Conservation (phyloP, 78 protist genomes). For the Dictyostelium intermedium region DNA sequence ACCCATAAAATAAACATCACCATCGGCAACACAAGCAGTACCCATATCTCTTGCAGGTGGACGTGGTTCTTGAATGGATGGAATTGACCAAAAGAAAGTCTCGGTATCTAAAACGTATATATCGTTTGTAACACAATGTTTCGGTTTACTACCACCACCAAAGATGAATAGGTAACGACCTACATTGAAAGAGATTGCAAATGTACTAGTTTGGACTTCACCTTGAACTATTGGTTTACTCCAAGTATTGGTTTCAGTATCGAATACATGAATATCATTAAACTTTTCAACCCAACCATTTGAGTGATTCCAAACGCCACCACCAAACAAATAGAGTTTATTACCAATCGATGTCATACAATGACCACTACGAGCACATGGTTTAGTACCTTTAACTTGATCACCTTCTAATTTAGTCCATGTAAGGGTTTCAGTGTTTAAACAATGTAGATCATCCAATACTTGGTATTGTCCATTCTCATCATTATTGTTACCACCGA, state of each 20-base stretch:
- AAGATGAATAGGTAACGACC: constrained; percentile 75
- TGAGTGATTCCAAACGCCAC: constrained; percentile 77
- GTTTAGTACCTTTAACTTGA: constrained; percentile 28
- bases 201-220: constrained; percentile 79
- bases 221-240: constrained; percentile 40
- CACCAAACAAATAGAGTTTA: constrained; percentile 74
- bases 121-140: constrained; percentile 74
- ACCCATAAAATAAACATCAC: constrained; percentile 73
- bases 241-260: constrained; percentile 56
- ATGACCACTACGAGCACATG: constrained; percentile 75
- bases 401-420: constrained; percentile 36
- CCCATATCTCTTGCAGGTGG: constrained; percentile 81
- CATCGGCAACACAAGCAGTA: constrained; percentile 76
- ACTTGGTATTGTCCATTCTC: constrained; percentile 61
- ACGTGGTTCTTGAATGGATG: constrained; percentile 21
- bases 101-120: constrained; percentile 70
- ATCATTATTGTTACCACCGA: constrained; percentile 79
- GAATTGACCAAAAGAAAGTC: constrained; percentile 40
- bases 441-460: constrained; percentile 51
- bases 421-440: constrained; percentile 54
- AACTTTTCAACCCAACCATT: constrained; percentile 80
- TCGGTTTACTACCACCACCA: constrained; percentile 77
- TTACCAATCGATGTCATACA: constrained; percentile 71
- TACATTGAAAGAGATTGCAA: constrained; percentile 59
- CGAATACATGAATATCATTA: constrained; percentile 75